phyloP scores from a whole-genome alignment of 208 protist genomes.

The Hexamita inflata region DNA sequence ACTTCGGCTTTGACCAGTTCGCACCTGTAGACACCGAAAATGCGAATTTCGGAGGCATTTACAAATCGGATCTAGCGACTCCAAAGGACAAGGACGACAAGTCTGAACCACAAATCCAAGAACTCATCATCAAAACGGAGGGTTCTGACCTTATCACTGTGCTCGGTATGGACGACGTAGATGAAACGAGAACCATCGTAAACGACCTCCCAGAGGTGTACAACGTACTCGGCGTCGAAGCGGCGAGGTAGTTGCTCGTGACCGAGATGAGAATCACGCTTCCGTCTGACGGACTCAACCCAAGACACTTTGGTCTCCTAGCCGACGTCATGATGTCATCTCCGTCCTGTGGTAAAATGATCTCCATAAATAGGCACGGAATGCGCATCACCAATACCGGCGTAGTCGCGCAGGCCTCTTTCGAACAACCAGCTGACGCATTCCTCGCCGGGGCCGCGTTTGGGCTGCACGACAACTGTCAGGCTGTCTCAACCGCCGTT shows the following conservation, averaged over 20 bases:
- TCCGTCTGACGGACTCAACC: conserved; percentile 84
- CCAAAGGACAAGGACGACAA: conserved; percentile 56
- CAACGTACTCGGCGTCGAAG: conserved; percentile 80
- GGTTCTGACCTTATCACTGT: conserved; percentile 76
- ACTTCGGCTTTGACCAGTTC: neutral
- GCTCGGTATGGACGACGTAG: conserved; percentile 69
- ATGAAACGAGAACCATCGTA: conserved; percentile 65
- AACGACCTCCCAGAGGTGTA: conserved; percentile 94
- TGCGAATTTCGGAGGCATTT: neutral
- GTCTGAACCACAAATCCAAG: conserved; percentile 43
- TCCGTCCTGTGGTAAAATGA: conserved; percentile 68
- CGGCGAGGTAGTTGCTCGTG: conserved; percentile 51
- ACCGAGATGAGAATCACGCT: conserved; percentile 52
- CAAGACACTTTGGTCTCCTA: conserved; percentile 86
- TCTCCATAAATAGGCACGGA: conserved; percentile 75
- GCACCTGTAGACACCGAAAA: conserved; percentile 27
- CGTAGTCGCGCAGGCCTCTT: conserved; percentile 88
- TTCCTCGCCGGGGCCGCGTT: conserved; percentile 86
- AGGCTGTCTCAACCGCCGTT: conserved; percentile 86
- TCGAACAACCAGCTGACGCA: conserved; percentile 97
- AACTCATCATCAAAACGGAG: conserved; percentile 75
- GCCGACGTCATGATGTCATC: conserved; percentile 83
- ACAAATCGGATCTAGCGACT: conserved; percentile 54
- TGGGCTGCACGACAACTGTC: conserved; percentile 73
- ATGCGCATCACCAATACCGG: conserved; percentile 81